Evolutionary conservation across 495 filamentous ascomycete species (phyloP).

Genomic region (Trichoderma reesei): DNA sequence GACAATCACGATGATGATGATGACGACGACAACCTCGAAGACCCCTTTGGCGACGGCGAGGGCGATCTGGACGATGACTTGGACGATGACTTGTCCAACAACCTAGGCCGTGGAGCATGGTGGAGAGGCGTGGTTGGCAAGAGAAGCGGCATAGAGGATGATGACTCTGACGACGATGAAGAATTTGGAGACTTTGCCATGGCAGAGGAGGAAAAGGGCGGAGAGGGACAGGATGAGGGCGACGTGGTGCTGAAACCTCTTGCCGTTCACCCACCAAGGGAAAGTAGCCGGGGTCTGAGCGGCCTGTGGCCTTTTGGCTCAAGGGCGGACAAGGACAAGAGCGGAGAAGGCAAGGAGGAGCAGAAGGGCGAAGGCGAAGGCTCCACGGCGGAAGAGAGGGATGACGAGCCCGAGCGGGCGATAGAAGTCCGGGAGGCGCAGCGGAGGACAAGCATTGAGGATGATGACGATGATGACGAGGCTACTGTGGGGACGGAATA

Average conservation of each 20-base stretch:
- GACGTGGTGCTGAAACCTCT: constrained; percentile 38
- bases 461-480: constrained; percentile 46
- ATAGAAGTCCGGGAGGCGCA: constrained; percentile 41
- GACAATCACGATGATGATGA: constrained; percentile 18
- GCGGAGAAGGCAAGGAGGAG: constrained; percentile 19
- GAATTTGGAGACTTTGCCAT: constrained; percentile 46
- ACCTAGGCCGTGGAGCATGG: constrained; percentile 31
- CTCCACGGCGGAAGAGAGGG: constrained; percentile 23
- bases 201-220: constrained; percentile 33
- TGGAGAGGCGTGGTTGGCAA: constrained; percentile 34
- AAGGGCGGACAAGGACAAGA: constrained; percentile 24
- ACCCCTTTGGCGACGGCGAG: constrained; percentile 40
- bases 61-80: constrained; percentile 39
- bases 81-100: constrained; percentile 29
- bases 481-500: not conserved
- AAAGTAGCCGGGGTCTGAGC: constrained; percentile 28
- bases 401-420: constrained; percentile 23
- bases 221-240: constrained; percentile 16
- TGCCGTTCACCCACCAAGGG: constrained; percentile 34
- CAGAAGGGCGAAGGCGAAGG: constrained; percentile 20
- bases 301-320: constrained; percentile 41
- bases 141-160: constrained; percentile 32
- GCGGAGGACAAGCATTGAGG: constrained; percentile 45
- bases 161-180: constrained; percentile 35
- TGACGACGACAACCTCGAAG: constrained; percentile 23